Percentiles rank a stretch among this genome's conserved stretches.
Conservation (phyloP, 257 asterid species). For the Ligustrum vulgare region DNA sequence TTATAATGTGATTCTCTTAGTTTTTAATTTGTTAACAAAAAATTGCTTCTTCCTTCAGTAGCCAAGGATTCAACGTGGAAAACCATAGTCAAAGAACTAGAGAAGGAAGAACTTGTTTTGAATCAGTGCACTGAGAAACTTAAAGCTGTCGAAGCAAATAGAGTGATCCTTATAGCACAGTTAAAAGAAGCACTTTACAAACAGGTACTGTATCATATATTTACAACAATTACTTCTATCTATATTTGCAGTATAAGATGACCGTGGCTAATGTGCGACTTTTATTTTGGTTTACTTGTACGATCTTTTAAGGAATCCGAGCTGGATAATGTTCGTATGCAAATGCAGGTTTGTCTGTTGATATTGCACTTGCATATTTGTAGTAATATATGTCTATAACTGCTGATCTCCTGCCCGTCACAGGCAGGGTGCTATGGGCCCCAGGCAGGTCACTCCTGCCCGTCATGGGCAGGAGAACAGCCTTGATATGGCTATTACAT, state of each 20-base stretch:
- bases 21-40: conserved; percentile 2
- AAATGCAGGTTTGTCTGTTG: conserved; percentile 60
- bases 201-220: conserved; percentile 51
- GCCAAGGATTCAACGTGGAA: conserved; percentile 73
- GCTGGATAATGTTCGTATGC: conserved; percentile 81
- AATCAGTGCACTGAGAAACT: conserved; percentile 70
- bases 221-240: not conserved
- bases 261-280: not conserved
- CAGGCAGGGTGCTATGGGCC: too few relatives aligned
- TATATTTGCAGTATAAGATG: not conserved
- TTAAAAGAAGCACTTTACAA: conserved; percentile 69
- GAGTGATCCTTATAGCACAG: conserved; percentile 67
- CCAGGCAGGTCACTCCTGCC: too few relatives aligned
- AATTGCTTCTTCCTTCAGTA: conserved; percentile 32
- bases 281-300: conserved; percentile 1
- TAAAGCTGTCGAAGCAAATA: conserved; percentile 67
- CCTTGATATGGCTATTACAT: not conserved
- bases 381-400: not conserved
- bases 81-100: conserved; percentile 62
- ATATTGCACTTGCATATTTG: not conserved
- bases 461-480: too few relatives aligned
- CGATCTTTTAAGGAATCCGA: conserved; percentile 79
- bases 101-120: conserved; percentile 65
- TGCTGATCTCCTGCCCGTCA: too few relatives aligned
- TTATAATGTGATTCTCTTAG: not conserved